phyloP scores from a whole-genome alignment of 768 basidiomycete genomes.

The Termitomyces sp. region DNA sequence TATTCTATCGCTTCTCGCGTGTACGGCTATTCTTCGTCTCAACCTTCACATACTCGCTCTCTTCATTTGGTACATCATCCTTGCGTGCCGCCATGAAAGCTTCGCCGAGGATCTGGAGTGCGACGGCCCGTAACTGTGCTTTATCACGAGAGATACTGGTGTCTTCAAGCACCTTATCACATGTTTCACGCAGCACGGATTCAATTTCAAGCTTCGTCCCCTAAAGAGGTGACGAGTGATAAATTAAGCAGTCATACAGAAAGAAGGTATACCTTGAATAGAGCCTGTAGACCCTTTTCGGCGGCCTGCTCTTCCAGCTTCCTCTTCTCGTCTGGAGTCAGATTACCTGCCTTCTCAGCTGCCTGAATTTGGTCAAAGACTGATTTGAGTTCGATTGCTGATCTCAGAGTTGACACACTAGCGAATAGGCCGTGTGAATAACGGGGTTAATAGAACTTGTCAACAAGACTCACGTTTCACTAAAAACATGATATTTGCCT shows the following conservation, averaged over 20 bases:
- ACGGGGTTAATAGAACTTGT: not conserved
- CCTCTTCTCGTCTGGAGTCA: constrained; percentile 72
- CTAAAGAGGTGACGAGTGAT: constrained; percentile 27
- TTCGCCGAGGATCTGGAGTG: constrained; percentile 80
- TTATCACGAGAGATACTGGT: constrained; percentile 47
- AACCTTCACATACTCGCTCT: constrained; percentile 77
- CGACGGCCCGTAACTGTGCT: constrained; percentile 68
- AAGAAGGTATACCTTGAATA: constrained; percentile 67
- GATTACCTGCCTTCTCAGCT: constrained; percentile 79
- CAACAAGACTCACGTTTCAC: constrained; percentile 69
- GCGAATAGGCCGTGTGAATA: not conserved
- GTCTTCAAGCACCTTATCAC: constrained; percentile 72
- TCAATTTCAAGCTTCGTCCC: constrained; percentile 91
- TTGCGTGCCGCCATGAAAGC: constrained; percentile 69
- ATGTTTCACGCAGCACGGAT: constrained; percentile 82
- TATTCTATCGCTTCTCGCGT: constrained; percentile 19
- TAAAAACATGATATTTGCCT: constrained; percentile 90
- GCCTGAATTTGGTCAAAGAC: constrained; percentile 92
- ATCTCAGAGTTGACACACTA: constrained; percentile 79
- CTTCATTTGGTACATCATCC: constrained; percentile 48
- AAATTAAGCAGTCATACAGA: not conserved
- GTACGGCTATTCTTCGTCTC: constrained; percentile 66
- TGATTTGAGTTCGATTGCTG: constrained; percentile 83
- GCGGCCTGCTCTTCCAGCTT: constrained; percentile 89
- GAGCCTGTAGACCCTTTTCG: constrained; percentile 84